Evolutionary conservation across 139 green algal genomes (phyloP), one percentile per base, ranked within the genome.

Genomic region (Ettlia oleoabundans): DNA sequence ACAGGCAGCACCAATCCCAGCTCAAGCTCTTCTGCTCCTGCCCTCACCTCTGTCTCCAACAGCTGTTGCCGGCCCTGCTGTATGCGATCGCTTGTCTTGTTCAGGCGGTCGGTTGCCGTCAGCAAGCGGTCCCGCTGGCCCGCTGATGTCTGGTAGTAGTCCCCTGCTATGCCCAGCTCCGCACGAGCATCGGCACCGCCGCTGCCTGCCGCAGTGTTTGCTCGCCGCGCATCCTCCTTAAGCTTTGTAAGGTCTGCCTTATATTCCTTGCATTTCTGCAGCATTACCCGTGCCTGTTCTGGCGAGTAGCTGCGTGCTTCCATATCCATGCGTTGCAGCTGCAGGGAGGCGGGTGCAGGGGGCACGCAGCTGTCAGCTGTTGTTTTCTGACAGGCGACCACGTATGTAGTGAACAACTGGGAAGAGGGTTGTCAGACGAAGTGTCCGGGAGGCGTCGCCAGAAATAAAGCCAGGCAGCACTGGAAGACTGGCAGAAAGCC

Each of bases 261-360:
- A 88, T 97, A 98, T 51, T 98, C 96, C 76, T 95, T 94, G 5
- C 97, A 87, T 72, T 97, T 97, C 15, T 80, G 74, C 37, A 95
- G 79, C 43, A 97, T 81, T 21, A 84, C 42, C 3, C 86, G 84
- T 10, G 90, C 92, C 41, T 91, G 81, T 26, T 94, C 89, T 7
- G 90, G 81, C 3, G 93, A 84, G 62, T 97, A 85, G 85, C 90
- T 96, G 38, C 96, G 88, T 2, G 96, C 96, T 84, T 98, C 96
- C 90, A 98, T 96, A 75, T 98, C 96, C 93, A 98, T 96, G 26
- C 95, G 88, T 82, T 97, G 94, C n/a, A 98, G 90, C 95, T 98
- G 90, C 35, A 43, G 33, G 38, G 35, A 4, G 13, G 51, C n/a
- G n/a, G n/a, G n/a, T n/a, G n/a, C n/a, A n/a, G n/a, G n/a, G n/a